phyloP scores from a whole-genome alignment of 495 filamentous ascomycete genomes.

The Penicillium herquei region DNA sequence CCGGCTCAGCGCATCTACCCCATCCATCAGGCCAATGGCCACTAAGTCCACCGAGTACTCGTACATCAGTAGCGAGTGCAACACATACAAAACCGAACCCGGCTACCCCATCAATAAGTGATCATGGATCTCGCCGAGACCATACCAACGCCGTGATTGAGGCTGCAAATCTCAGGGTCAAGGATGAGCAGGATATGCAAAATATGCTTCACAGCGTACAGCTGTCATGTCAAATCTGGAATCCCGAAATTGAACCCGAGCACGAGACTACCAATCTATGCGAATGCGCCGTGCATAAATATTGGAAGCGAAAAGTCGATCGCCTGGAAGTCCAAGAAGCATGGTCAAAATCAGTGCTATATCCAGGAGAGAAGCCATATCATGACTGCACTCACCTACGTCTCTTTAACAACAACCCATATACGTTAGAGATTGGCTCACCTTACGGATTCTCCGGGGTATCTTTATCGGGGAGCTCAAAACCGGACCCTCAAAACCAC shows the following conservation, averaged over 20 bases:
- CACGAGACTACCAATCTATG: conserved; percentile 38
- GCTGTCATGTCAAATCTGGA: conserved; percentile 35
- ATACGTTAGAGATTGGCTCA: conserved; percentile 25
- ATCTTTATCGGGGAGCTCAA: conserved; percentile 11
- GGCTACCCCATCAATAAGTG: background rate
- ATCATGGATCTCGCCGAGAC: background rate
- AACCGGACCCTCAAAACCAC: conserved; percentile 24
- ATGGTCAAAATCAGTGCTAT: conserved; percentile 48
- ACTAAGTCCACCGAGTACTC: background rate
- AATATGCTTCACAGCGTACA: conserved; percentile 37
- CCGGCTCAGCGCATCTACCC: background rate
- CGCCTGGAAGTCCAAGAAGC: conserved; percentile 37
- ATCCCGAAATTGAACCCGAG: conserved; percentile 50
- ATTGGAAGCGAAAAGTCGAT: conserved; percentile 27
- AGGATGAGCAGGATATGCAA: conserved; percentile 47
- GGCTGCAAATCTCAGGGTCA: conserved; percentile 31
- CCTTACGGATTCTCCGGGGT: conserved; percentile 18
- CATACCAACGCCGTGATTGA: conserved; percentile 35
- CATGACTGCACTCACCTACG: conserved; percentile 28
- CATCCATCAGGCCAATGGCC: background rate
- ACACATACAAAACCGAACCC: background rate
- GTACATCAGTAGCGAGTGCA: conserved; percentile 3
- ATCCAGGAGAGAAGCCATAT: conserved; percentile 46
- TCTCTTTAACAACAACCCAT: conserved; percentile 31
- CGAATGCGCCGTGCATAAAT: conserved; percentile 35